phyloP scores from a whole-genome alignment of 257 asterid species.

The Primulina tabacum region DNA sequence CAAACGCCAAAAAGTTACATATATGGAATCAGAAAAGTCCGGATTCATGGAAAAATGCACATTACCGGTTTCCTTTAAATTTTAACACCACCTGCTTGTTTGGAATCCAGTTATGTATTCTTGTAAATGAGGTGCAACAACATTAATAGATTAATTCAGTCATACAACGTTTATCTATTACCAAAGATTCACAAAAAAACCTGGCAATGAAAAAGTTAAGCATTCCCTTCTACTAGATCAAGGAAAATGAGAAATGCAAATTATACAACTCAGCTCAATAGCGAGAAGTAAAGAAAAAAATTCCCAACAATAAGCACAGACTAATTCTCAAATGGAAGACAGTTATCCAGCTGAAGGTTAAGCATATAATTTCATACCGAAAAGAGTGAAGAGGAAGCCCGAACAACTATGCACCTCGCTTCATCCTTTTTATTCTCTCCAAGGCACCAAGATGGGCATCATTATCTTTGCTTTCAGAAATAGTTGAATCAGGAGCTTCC shows the following conservation, averaged over 20 bases:
- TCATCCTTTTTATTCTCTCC: conserved; percentile 72
- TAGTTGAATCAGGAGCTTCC: conserved; percentile 30
- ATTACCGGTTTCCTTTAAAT: neutral
- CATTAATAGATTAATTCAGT: neutral
- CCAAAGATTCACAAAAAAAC: neutral
- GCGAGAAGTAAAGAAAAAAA: neutral
- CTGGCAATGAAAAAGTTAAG: neutral
- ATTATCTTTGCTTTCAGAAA: conserved; percentile 33
- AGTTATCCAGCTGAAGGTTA: neutral
- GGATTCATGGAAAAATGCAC: neutral
- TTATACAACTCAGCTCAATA: neutral
- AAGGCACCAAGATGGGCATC: conserved; percentile 61
- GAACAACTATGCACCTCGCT: conserved; percentile 35
- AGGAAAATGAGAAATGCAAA: neutral
- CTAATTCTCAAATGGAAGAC: neutral
- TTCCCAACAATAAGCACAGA: too few relatives aligned
- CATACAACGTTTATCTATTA: neutral
- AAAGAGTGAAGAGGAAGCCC: neutral
- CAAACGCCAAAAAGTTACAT: neutral
- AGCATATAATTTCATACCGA: neutral
- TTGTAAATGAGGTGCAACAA: neutral
- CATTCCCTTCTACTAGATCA: too few relatives aligned
- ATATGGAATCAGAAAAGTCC: neutral
- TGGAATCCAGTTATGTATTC: neutral
- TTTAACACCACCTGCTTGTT: neutral